A percentile compares a stretch with the other conserved stretches of the same genome.
Conservation (phyloP, 75 land plant species). For the Selaginella moellendorffii region DNA sequence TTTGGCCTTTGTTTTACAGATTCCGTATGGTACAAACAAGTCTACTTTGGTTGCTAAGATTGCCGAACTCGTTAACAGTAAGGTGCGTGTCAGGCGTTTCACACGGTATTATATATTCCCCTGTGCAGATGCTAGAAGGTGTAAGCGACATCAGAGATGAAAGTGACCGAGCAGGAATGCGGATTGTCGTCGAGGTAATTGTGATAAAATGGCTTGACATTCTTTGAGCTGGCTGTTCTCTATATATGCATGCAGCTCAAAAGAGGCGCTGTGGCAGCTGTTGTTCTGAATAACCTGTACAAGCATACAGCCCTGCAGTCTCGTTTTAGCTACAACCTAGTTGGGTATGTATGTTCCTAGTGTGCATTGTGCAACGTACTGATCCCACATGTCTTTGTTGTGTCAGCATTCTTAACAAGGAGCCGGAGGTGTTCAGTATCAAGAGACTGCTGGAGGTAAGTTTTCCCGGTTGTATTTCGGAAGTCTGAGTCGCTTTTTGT, state of each 20-base stretch:
- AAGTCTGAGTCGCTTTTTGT: no score
- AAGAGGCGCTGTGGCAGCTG: slow-evolving; percentile 53
- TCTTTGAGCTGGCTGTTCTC: no score
- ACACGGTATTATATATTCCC: no score
- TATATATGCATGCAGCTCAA: slow-evolving; percentile 42
- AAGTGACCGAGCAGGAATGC: slow-evolving; percentile 97
- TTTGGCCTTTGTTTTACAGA: slow-evolving; percentile 32
- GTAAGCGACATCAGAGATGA: slow-evolving; percentile 95
- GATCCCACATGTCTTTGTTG: no score
- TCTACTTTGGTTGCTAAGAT: slow-evolving; percentile 74
- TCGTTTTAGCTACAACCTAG: slow-evolving; percentile 91
- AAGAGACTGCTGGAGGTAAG: slow-evolving; percentile 79
- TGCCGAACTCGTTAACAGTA: slow-evolving; percentile 81
- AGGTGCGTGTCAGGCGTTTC: no score
- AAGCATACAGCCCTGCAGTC: slow-evolving; percentile 75
- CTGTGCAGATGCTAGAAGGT: slow-evolving; percentile 64
- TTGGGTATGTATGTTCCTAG: no score
- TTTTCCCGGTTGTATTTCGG: no score
- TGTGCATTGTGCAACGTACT: no score
- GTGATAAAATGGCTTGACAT: no score
- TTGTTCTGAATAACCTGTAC: slow-evolving; percentile 78
- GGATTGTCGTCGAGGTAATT: slow-evolving; percentile 86
- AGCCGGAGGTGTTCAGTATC: slow-evolving; percentile 69
- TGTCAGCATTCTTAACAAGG: slow-evolving; percentile 68
- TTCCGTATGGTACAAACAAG: slow-evolving; percentile 92